These are phyloP conservation scores for Plasmodium sp. DNA, from an alignment of 169 alveolate genomes.

Conservation along the genomic window DNA sequence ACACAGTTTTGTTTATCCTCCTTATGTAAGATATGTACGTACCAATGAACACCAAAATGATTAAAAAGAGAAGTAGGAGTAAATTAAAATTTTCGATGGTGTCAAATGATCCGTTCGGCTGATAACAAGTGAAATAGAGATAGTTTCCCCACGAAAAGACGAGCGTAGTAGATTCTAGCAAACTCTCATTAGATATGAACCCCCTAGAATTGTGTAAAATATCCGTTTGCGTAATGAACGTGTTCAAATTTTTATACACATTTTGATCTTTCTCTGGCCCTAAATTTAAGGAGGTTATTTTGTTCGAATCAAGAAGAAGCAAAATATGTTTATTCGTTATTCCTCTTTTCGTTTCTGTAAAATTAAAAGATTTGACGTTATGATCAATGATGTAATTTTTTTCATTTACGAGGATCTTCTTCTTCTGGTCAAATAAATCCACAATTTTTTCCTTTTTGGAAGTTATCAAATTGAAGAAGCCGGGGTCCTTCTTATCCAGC, in stretches of 20 bases:
- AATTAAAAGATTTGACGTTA: conserved; percentile 58
- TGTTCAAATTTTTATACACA: conserved; percentile 32
- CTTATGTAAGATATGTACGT: conserved; percentile 49
- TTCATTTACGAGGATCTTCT: conserved; percentile 49
- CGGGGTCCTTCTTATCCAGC: conserved; percentile 65
- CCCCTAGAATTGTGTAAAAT: conserved; percentile 71
- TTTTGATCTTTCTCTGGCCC: conserved; percentile 8
- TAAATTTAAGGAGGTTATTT: conserved; percentile 28
- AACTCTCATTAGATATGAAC: conserved; percentile 59
- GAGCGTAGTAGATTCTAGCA: conserved; percentile 70
- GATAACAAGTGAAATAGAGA: conserved; percentile 64
- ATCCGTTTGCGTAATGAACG: conserved; percentile 62
- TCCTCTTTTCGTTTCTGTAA: conserved; percentile 75
- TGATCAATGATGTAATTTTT: conserved; percentile 66
- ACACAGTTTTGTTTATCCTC: conserved; percentile 32
- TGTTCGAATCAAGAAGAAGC: conserved; percentile 58
- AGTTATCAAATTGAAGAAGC: conserved; percentile 47
- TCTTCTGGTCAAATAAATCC: conserved; percentile 52
- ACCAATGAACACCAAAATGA: conserved; percentile 47
- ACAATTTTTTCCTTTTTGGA: conserved; percentile 65
- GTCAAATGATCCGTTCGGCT: conserved; percentile 72
- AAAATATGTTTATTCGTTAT: conserved; percentile 69
- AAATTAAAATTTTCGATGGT: conserved; percentile 38
- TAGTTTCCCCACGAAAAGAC: conserved; percentile 67
- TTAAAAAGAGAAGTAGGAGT: conserved; percentile 28